A percentile compares a stretch with the other conserved stretches of the same genome.
Evolutionary conservation across 2,329 filamentous ascomycete genomes (phyloP).

Genomic region (Sporothrix phasma): DNA sequence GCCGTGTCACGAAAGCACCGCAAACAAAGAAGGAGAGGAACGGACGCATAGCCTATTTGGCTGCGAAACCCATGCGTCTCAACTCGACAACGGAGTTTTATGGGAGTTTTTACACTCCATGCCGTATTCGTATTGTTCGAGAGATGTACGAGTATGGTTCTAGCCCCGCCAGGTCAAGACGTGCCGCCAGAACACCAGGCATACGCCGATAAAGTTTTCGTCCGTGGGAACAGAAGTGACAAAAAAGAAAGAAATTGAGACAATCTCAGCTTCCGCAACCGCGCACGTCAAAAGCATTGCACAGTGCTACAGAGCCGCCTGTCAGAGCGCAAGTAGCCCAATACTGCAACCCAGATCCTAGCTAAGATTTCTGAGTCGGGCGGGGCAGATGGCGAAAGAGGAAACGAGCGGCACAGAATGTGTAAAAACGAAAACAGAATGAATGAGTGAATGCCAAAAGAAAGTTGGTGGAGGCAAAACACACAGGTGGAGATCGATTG

Average conservation of each 20-base stretch:
- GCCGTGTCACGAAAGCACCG: not conserved
- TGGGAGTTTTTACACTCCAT: not conserved
- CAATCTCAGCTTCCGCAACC: not conserved
- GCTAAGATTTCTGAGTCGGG: not conserved
- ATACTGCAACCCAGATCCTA: conserved; percentile 1
- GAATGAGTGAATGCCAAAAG: not conserved
- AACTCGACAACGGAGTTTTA: not conserved
- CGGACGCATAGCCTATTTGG: not conserved
- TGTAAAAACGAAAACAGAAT: conserved; percentile 6
- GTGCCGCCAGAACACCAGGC: too few species aligned
- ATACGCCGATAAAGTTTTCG: too few species aligned
- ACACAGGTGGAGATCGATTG: not conserved
- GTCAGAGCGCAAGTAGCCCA: not conserved
- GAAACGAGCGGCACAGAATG: not conserved
- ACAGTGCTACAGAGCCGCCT: not conserved
- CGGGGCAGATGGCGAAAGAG: not conserved
- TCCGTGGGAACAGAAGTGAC: not conserved
- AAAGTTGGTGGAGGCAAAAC: not conserved
- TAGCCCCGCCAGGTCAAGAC: too few species aligned
- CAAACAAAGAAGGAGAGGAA: not conserved
- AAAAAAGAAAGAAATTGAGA: not conserved
- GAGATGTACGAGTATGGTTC: too few species aligned
- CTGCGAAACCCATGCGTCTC: not conserved
- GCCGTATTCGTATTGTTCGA: not conserved
- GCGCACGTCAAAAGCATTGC: not conserved